Conservation (phyloP, 257 asterid genomes). For the Pogostemon cablin region DNA sequence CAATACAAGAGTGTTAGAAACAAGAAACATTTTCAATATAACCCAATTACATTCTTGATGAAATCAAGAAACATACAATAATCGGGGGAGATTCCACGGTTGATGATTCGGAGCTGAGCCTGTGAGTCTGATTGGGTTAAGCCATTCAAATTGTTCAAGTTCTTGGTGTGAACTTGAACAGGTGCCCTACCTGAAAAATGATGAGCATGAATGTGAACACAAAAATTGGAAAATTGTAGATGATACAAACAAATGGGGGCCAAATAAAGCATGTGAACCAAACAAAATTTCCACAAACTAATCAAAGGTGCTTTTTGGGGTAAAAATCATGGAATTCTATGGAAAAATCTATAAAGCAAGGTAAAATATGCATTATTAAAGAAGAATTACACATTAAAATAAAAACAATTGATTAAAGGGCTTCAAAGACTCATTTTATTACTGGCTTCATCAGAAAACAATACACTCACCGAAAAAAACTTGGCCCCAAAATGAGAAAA, state of each 20-base stretch:
- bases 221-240: conserved; percentile 8
- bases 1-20: not conserved
- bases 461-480: not conserved
- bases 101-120: conserved; percentile 25
- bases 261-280: not conserved
- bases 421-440: not conserved
- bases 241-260: not conserved
- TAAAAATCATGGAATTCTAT: not conserved
- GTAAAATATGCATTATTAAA: not conserved
- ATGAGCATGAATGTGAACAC: conserved; percentile 29
- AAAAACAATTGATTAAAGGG: not conserved
- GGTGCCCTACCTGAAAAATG: conserved; percentile 28
- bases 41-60: not conserved
- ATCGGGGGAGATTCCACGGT: conserved; percentile 24
- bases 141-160: not conserved
- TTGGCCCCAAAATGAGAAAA: conserved; percentile 14
- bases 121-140: conserved; percentile 20
- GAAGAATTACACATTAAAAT: not conserved
- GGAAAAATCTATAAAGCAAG: too few relatives aligned
- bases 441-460: not conserved
- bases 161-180: conserved; percentile 19
- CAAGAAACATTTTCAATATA: not conserved
- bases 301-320: conserved; percentile 24
- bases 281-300: conserved; percentile 2
- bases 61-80: conserved; percentile 32